Base-by-base conservation (phyloP, 2,329 filamentous ascomycete species). In the Colletotrichum orchidophilum region DNA sequence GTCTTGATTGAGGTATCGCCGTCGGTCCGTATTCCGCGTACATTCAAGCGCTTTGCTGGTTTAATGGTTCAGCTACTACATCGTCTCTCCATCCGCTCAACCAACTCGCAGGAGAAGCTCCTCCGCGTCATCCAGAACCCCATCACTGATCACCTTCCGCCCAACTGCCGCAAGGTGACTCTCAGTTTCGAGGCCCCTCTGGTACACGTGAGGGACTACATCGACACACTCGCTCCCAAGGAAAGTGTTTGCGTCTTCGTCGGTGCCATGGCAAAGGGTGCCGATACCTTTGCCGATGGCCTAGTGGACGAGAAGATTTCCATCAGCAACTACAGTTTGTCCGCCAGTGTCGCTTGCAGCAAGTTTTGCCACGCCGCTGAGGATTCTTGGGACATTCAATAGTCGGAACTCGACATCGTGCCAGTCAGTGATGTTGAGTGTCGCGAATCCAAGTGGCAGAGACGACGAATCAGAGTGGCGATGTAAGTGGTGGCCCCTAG, bases 321-420 rank as follows among this genome's bases (percentile, higher is more conserved):
- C 77, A 98, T 99, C 85, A 98, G 96, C 87, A 97, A 98, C 83
- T 99, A 94, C 88, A 97, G 95, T 79, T 88, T 99, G 74, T 97
- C 94, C 79, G 96, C 96, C 73, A 98, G 96, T 85, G 96, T 99
- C 73, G 96, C 96, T 53, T 99, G 96, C 88, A 98, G 96, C 90
- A 99, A 98, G 83, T 98, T 99, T 87, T 98, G 96, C 83, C 96
- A 99, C 83, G 96, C 96, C 50, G 96, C 95, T 53, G 96, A 99
- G 84, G 96, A 99, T 81, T 92, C 93, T 42, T 99, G 96, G 96
- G 91, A 94, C 79, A 93, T 99, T 76, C 89, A 98, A 78, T 99
- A 91, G 87, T 55, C 27, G 31, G n/a, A 12, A 13, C 13, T 3
- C 31, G 11, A n/a, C 29, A 18, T 31, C 53, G 5, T 18, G 8